Evolutionary conservation across 768 basidiomycete species (phyloP), one percentile per base, ranked within the genome.

Genomic region (Russula compacta): DNA sequence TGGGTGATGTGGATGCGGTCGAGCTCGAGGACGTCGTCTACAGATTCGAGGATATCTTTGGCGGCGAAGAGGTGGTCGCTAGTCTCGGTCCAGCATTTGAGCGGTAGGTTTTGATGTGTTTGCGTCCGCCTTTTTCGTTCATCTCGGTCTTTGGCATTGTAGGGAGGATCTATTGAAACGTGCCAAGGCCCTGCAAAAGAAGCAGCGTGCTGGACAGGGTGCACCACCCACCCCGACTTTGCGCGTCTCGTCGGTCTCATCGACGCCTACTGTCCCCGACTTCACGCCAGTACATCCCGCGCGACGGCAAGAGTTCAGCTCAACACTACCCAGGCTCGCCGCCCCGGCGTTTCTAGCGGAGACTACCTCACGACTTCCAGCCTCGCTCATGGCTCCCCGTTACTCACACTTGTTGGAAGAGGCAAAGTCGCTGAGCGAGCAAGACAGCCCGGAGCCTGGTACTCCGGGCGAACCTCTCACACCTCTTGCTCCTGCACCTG

Each of bases 391-490:
- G 1, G 82, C 80, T 1, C 83, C 83, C 7, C 70, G 81, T 21
- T 85, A 85, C 67, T 79, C 79, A 6, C 81, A 83, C 70, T 71
- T 85, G 1, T 68, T 83, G 64, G 80, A 83, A 24, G 83, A 83
- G 67, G 82, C 81, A 5, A 70, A 74, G n/a, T 69, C 73, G 0
- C 68, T 83, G 57, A 60, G 52, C 19, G 60, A 42, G 32, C 63
- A 61, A 17, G 67, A 67, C 6, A 24, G 10, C 11, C 12, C 44
- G 9, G 51, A 38, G 3, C 39, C 49, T 4, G 7, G 21, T 38
- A 4, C 50, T 10, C 6, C 43, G 15, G 19, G 35, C 32, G 62
- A 49, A 42, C 19, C 40, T 15, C 59, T 58, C 24, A 35, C 46
- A 4, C n/a, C 54, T 8, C 46, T 39, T 5, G 21, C 33, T 5